These are phyloP conservation scores for Zygoascus ofunaensis DNA, from an alignment of 805 yeast genomes.

Conservation along the genomic window DNA sequence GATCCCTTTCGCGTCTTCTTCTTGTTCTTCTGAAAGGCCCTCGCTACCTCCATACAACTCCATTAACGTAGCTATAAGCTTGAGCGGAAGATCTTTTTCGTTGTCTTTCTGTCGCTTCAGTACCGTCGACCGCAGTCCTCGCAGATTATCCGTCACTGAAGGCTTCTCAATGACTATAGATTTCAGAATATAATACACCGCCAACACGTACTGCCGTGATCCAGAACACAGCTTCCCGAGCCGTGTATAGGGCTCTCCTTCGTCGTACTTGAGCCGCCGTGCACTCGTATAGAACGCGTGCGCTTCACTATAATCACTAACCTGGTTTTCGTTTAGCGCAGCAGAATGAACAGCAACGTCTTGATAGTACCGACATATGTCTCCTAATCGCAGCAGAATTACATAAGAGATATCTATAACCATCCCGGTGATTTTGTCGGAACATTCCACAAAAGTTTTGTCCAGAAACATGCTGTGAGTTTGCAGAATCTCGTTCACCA, in stretches of 20 bases:
- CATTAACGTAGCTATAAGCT: neutral
- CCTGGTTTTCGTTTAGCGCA: neutral
- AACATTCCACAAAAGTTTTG: too few species aligned
- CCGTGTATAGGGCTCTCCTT: slow-evolving; percentile 10
- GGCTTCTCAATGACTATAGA: slow-evolving; percentile 9
- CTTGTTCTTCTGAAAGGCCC: neutral
- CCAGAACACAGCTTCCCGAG: slow-evolving; percentile 6
- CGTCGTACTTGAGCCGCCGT: neutral
- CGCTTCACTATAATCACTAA: slow-evolving; percentile 8
- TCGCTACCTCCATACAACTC: neutral
- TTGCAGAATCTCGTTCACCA: too few species aligned
- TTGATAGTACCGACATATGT: slow-evolving; percentile 11
- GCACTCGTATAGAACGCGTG: slow-evolving; percentile 9
- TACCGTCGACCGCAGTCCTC: neutral
- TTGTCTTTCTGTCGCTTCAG: neutral
- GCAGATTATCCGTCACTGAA: slow-evolving; percentile 5
- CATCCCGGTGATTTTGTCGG: neutral
- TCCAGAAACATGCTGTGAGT: too few species aligned
- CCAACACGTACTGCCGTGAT: slow-evolving; percentile 4
- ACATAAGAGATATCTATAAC: neutral
- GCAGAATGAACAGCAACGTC: neutral
- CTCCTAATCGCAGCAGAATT: slow-evolving; percentile 9
- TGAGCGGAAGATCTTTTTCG: neutral
- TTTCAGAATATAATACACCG: slow-evolving; percentile 9
- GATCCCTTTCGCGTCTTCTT: neutral